Percentiles rank a stretch among this genome's conserved stretches.
Conservation (phyloP, 1,284 basidiomycete genomes). For the Boletus sp. region DNA sequence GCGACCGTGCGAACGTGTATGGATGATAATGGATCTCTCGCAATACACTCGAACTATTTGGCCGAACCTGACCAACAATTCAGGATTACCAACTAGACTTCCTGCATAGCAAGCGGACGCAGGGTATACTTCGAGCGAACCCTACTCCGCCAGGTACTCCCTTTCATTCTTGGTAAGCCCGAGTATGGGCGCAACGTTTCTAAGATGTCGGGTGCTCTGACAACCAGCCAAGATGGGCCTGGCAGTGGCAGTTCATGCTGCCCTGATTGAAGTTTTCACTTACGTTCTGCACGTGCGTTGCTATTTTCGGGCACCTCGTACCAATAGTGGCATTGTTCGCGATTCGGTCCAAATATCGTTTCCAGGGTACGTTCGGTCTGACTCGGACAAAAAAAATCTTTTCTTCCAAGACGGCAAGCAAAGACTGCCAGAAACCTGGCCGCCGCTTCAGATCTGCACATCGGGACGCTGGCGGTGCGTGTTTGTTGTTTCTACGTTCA, state of each 20-base stretch:
- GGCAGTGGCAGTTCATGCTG: no score
- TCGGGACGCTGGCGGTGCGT: constrained; percentile 1
- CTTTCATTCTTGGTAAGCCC: neutral
- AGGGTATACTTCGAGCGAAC: no score
- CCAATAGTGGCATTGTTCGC: neutral
- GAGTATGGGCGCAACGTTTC: neutral
- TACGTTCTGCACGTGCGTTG: neutral
- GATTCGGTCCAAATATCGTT: neutral
- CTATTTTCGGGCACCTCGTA: neutral
- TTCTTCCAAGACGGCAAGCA: no score
- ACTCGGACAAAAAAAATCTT: neutral
- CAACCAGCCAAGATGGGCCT: no score
- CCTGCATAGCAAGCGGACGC: no score
- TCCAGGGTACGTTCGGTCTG: neutral
- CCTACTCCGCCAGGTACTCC: no score
- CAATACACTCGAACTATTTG: no score
- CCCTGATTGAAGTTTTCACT: neutral
- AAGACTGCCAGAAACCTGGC: neutral
- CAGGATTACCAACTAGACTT: no score
- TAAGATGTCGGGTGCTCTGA: neutral
- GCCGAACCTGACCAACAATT: no score
- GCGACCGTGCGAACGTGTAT: neutral
- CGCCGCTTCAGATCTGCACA: no score
- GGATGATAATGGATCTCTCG: neutral
- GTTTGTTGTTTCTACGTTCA: constrained; percentile 9